These are phyloP conservation scores for Conticribra guillardii DNA, from an alignment of 108 stramenopile genomes.

Conservation along the genomic window DNA sequence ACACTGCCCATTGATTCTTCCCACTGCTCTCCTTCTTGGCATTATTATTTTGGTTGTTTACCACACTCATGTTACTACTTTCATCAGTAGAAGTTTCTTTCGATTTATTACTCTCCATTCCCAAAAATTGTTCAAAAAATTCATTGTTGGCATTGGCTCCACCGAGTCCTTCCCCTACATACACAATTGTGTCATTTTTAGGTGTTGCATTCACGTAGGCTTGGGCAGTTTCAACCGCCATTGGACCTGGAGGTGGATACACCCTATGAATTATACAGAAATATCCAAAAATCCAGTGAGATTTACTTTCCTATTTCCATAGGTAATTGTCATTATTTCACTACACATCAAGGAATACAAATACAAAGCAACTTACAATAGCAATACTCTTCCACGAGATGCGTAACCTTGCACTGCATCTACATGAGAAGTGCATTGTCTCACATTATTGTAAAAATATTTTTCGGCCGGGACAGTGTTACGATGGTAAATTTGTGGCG, in stretches of 20 bases:
- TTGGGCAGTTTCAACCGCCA: conserved; percentile 71
- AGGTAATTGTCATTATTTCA: no score
- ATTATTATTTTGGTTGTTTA: no score
- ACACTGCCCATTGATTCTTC: conserved; percentile 38
- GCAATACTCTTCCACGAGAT: conserved; percentile 69
- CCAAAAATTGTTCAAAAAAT: conserved; percentile 65
- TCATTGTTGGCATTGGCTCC: conserved; percentile 76
- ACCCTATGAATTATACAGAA: no score
- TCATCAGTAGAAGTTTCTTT: no score
- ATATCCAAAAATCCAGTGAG: no score
- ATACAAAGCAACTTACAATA: conserved; percentile 55
- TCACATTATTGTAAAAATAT: conserved; percentile 70
- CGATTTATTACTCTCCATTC: conserved; percentile 1
- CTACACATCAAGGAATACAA: no score
- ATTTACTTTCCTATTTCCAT: no score
- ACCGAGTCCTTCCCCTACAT: conserved; percentile 81
- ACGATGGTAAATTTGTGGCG: conserved; percentile 70
- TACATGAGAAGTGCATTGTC: conserved; percentile 41
- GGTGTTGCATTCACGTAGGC: conserved; percentile 52
- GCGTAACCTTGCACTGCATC: conserved; percentile 51
- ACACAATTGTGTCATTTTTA: conserved; percentile 72
- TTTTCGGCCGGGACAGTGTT: conserved; percentile 72
- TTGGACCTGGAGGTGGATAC: conserved; percentile 76
- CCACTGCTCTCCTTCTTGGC: neutral
- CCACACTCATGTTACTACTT: no score